Base-by-base conservation (phyloP, 257 asterid genomes). In the Rhazya stricta region DNA sequence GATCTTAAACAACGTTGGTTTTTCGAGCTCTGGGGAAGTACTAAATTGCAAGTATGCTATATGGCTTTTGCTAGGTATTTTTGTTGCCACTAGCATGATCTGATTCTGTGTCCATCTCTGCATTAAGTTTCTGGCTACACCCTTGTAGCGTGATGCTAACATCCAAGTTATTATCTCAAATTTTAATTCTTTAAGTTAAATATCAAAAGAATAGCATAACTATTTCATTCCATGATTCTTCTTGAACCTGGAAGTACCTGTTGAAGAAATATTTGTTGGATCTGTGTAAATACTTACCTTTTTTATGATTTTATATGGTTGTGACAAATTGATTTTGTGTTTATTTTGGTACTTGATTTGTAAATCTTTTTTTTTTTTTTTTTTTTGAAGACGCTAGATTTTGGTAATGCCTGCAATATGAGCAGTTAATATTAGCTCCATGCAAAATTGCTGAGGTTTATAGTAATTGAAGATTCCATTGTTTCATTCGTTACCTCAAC, bases 21-120 rank as follows among this genome's bases (percentile, higher is more conserved):
- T 89, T 88, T 94, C 98, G 81, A 94, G 98, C 84, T 91, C 98
- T 30, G 97, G 97, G 54, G 96, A 88, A 89, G 97, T 89, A 73
- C 83, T 93, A 77, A 91, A 93, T 87, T 93, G 98, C 98, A 93
- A 93, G 98, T 93, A 89, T 81, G 96, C 85, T 84, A 77, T 81
- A 81, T 85, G 87, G 67, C 78, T 83, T 87, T 86, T 78, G 32
- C 69, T 90, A 82, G 90, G 92, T 86, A 85, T 85, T 86, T 88
- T 83, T 81, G 88, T 87, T 86, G 79, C 68, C 77, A 63, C 61
- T 69, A 70, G 85, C 77, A 74, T 83, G 77, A 72, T 82, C 73
- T 83, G 76, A 25, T 58, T 58, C 69, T 77, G 29, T 72, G 11
- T 56, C 10, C 4, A 61, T 23, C 69, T 51, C 50, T 57, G 48